Evolutionary conservation across 495 filamentous ascomycete genomes (phyloP).

Genomic region (Annulohypoxylon moriforme): DNA sequence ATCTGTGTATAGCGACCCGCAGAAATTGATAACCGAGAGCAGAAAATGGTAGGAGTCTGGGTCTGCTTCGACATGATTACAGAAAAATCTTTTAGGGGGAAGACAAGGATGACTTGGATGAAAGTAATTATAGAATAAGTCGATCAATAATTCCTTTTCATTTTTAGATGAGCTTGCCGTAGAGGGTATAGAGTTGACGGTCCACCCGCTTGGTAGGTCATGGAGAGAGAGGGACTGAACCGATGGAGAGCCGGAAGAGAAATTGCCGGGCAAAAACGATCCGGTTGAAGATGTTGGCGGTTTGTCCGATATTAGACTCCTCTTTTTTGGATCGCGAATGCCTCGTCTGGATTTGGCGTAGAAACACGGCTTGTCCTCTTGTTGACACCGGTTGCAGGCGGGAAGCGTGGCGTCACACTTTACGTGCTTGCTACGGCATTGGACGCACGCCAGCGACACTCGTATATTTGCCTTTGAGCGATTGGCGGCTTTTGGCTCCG

Average conservation of each 20-base stretch:
- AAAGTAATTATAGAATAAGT: constrained; percentile 69
- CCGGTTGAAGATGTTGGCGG: constrained; percentile 35
- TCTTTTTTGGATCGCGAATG: constrained; percentile 56
- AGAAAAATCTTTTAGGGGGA: constrained; percentile 59
- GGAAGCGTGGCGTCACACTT: constrained; percentile 68
- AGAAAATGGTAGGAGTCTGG: constrained; percentile 53
- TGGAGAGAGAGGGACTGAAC: constrained; percentile 32
- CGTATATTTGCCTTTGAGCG: constrained; percentile 49
- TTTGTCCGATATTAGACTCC: constrained; percentile 50
- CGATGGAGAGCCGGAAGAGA: constrained; percentile 26
- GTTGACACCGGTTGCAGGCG: constrained; percentile 57
- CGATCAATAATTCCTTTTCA: constrained; percentile 40
- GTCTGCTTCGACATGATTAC: constrained; percentile 42
- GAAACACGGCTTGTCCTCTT: constrained; percentile 58
- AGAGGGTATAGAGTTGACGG: constrained; percentile 27
- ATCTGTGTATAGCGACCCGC: constrained; percentile 62
- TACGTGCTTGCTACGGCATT: constrained; percentile 69
- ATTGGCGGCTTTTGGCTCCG: constrained; percentile 39
- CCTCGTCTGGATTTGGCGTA: constrained; percentile 67
- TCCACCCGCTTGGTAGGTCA: constrained; percentile 42
- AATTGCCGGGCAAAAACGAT: constrained; percentile 27
- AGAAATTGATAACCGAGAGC: constrained; percentile 67
- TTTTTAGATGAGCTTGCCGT: constrained; percentile 29
- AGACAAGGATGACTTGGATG: constrained; percentile 69
- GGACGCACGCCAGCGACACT: constrained; percentile 65